These are phyloP conservation scores for Monosporozyma yasuniensis DNA, from an alignment of 805 yeast species.

Conservation along the genomic window DNA sequence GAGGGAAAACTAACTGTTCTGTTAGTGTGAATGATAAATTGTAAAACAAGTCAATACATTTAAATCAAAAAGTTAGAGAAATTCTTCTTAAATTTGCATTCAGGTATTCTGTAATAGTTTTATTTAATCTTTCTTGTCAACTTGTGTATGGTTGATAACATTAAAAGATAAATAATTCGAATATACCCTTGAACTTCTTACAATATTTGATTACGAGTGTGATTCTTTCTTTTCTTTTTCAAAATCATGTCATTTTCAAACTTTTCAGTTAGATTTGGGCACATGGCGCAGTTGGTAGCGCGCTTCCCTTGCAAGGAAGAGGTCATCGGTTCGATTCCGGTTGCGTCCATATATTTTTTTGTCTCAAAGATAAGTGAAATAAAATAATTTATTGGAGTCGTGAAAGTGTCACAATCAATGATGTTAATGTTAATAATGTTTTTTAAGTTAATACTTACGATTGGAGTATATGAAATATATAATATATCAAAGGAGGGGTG, in stretches of 20 bases:
- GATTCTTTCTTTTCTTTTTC: not conserved
- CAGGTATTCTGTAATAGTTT: too few species aligned
- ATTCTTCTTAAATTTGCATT: too few species aligned
- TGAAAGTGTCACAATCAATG: not conserved
- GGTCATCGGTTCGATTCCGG: slow-evolving; percentile 75
- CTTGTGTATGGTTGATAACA: too few species aligned
- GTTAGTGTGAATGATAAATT: too few species aligned
- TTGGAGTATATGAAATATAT: not conserved
- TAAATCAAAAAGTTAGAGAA: too few species aligned
- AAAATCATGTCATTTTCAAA: not conserved
- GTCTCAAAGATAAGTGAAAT: not conserved
- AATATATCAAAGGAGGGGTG: not conserved
- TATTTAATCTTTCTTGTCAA: too few species aligned
- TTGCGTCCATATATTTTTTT: slow-evolving; percentile 52
- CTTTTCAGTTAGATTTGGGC: slow-evolving; percentile 34
- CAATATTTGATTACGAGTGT: too few species aligned
- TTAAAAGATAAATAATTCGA: too few species aligned
- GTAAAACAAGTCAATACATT: too few species aligned
- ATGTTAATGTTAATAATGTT: not conserved
- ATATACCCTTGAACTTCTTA: too few species aligned
- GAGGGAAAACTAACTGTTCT: too few species aligned
- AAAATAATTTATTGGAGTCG: not conserved
- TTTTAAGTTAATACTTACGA: not conserved
- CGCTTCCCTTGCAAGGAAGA: slow-evolving; percentile 71
- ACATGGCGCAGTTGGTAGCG: slow-evolving; percentile 81